A percentile compares a stretch with the other conserved stretches of the same genome.
phyloP scores from a whole-genome alignment of 2,329 filamentous ascomycete genomes.

The Cadophora gregata region DNA sequence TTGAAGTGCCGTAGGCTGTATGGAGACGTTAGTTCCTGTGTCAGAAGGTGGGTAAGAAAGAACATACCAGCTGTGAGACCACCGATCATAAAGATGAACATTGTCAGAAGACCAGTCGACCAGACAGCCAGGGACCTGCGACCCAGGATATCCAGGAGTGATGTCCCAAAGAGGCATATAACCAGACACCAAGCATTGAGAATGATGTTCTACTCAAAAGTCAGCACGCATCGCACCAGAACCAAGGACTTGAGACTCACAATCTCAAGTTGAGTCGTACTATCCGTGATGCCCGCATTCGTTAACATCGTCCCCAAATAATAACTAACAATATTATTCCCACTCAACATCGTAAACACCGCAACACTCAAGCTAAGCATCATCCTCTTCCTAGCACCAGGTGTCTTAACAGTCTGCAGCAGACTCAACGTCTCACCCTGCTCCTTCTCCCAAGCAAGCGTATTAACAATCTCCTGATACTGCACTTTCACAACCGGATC shows the following conservation, averaged over 20 bases:
- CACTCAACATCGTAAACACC: background rate
- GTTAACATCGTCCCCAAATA: background rate
- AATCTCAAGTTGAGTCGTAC: background rate
- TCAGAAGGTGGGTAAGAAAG: too few species aligned
- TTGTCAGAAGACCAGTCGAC: background rate
- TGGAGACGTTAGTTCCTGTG: too few species aligned
- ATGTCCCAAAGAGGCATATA: background rate
- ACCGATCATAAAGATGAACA: background rate
- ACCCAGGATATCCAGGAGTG: background rate
- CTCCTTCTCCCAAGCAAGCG: constrained; percentile 52
- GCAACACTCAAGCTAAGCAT: constrained; percentile 45
- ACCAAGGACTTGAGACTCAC: background rate
- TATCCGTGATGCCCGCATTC: background rate
- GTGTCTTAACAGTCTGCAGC: constrained; percentile 52
- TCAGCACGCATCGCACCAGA: background rate
- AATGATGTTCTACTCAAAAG: background rate
- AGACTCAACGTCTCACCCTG: constrained; percentile 46
- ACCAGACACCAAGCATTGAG: background rate
- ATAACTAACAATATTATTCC: background rate
- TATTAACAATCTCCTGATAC: constrained; percentile 44
- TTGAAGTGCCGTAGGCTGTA: constrained; percentile 23
- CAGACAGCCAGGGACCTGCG: background rate
- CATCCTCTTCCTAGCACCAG: constrained; percentile 58
- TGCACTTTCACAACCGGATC: background rate
- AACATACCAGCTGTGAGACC: background rate